These are phyloP conservation scores for Penicillium brasilianum DNA, from an alignment of 2,329 filamentous ascomycete genomes.

Conservation along the genomic window DNA sequence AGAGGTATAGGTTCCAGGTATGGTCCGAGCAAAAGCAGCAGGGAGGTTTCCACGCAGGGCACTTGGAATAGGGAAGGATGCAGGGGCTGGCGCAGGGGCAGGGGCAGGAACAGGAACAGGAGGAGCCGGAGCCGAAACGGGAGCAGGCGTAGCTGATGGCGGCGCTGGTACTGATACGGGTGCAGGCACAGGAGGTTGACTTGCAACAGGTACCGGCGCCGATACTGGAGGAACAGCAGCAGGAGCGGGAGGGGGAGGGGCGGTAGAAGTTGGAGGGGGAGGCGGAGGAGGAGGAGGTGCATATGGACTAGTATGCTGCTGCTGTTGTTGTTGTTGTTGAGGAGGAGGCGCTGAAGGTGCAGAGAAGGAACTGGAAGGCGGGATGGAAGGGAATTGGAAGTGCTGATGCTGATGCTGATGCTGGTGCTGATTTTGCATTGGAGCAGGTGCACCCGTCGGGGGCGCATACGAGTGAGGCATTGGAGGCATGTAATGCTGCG, in stretches of 20 bases:
- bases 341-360: slow-evolving; percentile 35
- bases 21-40: slow-evolving; percentile 44
- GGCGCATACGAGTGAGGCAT: slow-evolving; percentile 39
- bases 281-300: slow-evolving; percentile 25
- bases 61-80: slow-evolving; percentile 43
- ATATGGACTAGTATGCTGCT: slow-evolving; percentile 34
- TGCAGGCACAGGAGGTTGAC: slow-evolving; percentile 16
- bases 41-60: slow-evolving; percentile 47
- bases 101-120: slow-evolving; percentile 23
- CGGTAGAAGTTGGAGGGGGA: slow-evolving; percentile 24
- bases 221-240: slow-evolving; percentile 21
- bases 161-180: slow-evolving; percentile 15
- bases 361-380: slow-evolving; percentile 39
- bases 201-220: slow-evolving; percentile 21
- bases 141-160: slow-evolving; percentile 21
- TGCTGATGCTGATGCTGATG: slow-evolving; percentile 38
- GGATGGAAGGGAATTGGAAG: slow-evolving; percentile 46
- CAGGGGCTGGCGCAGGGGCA: slow-evolving; percentile 27
- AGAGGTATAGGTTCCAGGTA: slow-evolving; percentile 47
- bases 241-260: slow-evolving; percentile 23
- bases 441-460: slow-evolving; percentile 34
- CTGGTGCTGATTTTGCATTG: slow-evolving; percentile 41
- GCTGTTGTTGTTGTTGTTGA: too few species aligned
- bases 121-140: slow-evolving; percentile 25
- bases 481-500: slow-evolving; percentile 45